These are phyloP conservation scores for Phaeosphaeriaceae sp. DNA, from an alignment of 2,329 filamentous ascomycete genomes.

Conservation along the genomic window DNA sequence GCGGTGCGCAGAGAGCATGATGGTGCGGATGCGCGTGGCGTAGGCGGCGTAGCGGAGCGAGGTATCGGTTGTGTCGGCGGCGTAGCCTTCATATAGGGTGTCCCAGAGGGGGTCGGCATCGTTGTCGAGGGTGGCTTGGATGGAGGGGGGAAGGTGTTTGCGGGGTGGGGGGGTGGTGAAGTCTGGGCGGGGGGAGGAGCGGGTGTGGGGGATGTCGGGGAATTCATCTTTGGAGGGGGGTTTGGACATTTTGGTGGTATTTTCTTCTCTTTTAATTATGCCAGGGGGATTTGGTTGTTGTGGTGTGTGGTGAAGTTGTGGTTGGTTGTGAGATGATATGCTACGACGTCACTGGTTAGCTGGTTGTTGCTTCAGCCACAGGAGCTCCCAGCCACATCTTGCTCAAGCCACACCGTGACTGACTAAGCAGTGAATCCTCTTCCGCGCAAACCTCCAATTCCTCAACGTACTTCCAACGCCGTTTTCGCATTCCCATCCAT, in stretches of 20 bases:
- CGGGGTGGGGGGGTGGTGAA: slow-evolving; percentile 57
- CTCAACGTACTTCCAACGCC: slow-evolving; percentile 4
- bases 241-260: no score
- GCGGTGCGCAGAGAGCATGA: slow-evolving; percentile 87
- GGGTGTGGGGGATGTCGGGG: slow-evolving; percentile 50
- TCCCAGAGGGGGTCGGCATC: slow-evolving; percentile 81
- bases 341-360: not conserved
- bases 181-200: slow-evolving; percentile 54
- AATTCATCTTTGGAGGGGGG: slow-evolving; percentile 24
- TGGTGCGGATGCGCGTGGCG: slow-evolving; percentile 81
- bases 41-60: slow-evolving; percentile 92
- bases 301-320: not conserved
- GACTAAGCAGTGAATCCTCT: slow-evolving; percentile 25
- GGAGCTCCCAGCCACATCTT: not conserved
- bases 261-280: no score
- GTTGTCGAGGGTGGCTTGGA: slow-evolving; percentile 63
- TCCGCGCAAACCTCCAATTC: slow-evolving; percentile 18
- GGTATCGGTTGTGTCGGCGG: slow-evolving; percentile 80
- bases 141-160: slow-evolving; percentile 59
- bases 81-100: slow-evolving; percentile 76
- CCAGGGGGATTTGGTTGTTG: not conserved
- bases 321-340: no score
- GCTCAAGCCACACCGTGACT: slow-evolving; percentile 1
- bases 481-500: slow-evolving; percentile 36
- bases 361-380: not conserved